Evolutionary conservation across 2,329 filamentous ascomycete genomes (phyloP), one percentile per base, ranked within the genome.

Genomic region (Aureobasidium sp.): DNA sequence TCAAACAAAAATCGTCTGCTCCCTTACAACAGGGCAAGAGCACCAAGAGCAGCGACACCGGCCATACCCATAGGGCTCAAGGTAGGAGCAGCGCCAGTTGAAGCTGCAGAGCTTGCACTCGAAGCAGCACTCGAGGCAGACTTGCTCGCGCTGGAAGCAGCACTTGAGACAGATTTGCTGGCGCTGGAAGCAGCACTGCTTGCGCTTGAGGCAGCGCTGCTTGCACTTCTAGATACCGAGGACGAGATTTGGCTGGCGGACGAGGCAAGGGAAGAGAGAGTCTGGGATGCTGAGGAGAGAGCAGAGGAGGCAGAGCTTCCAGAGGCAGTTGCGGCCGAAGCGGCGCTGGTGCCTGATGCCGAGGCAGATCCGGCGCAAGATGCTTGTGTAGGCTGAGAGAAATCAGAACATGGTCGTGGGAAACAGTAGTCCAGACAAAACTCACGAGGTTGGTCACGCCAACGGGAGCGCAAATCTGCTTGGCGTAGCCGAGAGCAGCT

Each of bases 401-500:
- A 27, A 10, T 48, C 9, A 48, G 45, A 48, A 3, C 3, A 2
- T 29, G 0, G 6, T 10, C 7, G 21, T 21, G 21, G 21, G 5
- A 3, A 2, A 8, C 3, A 1, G 6, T 5, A 2, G 6, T n/a
- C 0, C 14, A 59, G 7, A 5, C 7, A 29, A 29, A 16, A 32
- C 58, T 42, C 34, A 60, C 58, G 34, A 61, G 58, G 39, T 51
- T 53, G 37, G 58, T 61, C 25, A 53, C 58, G 16, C 58, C 58
- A 9, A 47, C 58, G 9, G 58, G 58, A 27, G 58, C 58, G 48
- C 58, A 61, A 5, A 61, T 53, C 36, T 48, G 44, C 16, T 37
- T 27, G 34, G 58, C 58, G 6, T 61, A 61, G 42, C 8, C 14
- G 16, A 61, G 48, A 37, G 58, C 58, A 21, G 58, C 58, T 39